These are phyloP conservation scores for Chaetothyriales sp. DNA, from an alignment of 2,329 filamentous ascomycete genomes.

Conservation along the genomic window DNA sequence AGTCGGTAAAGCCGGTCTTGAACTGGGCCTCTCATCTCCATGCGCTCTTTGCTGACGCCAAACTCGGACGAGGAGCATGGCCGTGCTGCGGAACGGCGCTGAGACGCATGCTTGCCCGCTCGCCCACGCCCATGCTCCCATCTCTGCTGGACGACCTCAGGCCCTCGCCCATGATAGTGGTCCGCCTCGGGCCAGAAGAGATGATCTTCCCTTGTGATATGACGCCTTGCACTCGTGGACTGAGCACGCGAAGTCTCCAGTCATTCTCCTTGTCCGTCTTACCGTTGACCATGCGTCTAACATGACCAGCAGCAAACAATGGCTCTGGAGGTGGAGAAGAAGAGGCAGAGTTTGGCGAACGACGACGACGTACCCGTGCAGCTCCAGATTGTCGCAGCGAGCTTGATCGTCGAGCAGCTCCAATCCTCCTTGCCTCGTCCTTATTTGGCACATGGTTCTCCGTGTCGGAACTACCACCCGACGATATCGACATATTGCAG, in stretches of 20 bases:
- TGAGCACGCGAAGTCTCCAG: constrained; percentile 42
- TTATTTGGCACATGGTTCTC: constrained; percentile 35
- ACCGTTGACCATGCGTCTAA: constrained; percentile 44
- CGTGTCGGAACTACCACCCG: constrained; percentile 28
- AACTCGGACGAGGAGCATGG: neutral
- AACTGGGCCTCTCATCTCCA: neutral
- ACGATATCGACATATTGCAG: constrained; percentile 22
- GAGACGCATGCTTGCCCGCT: constrained; percentile 4
- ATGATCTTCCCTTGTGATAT: constrained; percentile 24
- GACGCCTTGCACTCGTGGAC: constrained; percentile 33
- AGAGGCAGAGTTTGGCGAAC: constrained; percentile 38
- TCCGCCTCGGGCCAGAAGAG: constrained; percentile 33
- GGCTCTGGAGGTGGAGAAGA: constrained; percentile 43
- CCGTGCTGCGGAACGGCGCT: constrained; percentile 3
- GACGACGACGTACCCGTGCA: constrained; percentile 29
- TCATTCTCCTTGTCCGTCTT: constrained; percentile 44
- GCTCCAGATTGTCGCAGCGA: constrained; percentile 29
- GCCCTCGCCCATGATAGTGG: constrained; percentile 9
- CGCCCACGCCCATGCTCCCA: constrained; percentile 1
- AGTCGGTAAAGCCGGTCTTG: neutral
- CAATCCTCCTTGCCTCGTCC: constrained; percentile 39
- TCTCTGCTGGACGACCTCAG: neutral
- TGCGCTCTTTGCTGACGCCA: neutral
- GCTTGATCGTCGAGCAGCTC: constrained; percentile 40
- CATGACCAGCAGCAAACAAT: constrained; percentile 51